These are phyloP conservation scores for Phaffia tasmanica DNA, from an alignment of 768 basidiomycete species.

Conservation along the genomic window DNA sequence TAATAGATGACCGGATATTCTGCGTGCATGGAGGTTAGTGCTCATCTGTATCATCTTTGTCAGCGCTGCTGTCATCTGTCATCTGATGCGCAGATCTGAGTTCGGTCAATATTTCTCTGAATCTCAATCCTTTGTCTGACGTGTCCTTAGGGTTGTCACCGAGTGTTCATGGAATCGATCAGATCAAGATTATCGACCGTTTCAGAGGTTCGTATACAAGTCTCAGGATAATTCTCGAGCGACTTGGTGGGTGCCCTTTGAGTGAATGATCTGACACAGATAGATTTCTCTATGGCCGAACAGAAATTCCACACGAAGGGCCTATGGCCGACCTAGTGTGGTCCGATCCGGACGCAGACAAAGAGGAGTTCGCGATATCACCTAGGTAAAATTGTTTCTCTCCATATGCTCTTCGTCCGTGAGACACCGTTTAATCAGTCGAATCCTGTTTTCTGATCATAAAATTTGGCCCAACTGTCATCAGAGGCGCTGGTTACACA, in stretches of 20 bases:
- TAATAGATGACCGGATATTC: constrained; percentile 98
- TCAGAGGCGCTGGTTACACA: constrained; percentile 92
- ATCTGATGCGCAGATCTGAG: not conserved
- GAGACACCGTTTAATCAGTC: too few species aligned
- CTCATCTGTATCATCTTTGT: not conserved
- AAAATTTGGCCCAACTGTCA: too few species aligned
- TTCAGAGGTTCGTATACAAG: constrained; percentile 60
- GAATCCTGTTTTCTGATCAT: too few species aligned
- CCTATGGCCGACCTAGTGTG: constrained; percentile 99
- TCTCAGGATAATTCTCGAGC: constrained; percentile 5
- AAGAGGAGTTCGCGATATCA: constrained; percentile 98
- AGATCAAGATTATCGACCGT: constrained; percentile 97
- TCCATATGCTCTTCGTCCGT: constrained; percentile 10
- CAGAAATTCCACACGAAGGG: constrained; percentile 98
- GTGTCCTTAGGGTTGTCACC: constrained; percentile 73
- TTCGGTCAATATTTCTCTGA: too few species aligned
- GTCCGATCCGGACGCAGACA: constrained; percentile 99
- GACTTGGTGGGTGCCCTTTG: constrained; percentile 21
- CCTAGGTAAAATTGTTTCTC: constrained; percentile 55
- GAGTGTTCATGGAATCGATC: constrained; percentile 97
- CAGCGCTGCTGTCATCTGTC: not conserved
- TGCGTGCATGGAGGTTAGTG: constrained; percentile 89
- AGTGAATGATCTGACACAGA: constrained; percentile 1
- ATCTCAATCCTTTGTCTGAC: not conserved
- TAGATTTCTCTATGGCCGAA: constrained; percentile 8